These are phyloP conservation scores for Ascochyta fabae DNA, from an alignment of 2,329 filamentous ascomycete genomes.

Conservation along the genomic window DNA sequence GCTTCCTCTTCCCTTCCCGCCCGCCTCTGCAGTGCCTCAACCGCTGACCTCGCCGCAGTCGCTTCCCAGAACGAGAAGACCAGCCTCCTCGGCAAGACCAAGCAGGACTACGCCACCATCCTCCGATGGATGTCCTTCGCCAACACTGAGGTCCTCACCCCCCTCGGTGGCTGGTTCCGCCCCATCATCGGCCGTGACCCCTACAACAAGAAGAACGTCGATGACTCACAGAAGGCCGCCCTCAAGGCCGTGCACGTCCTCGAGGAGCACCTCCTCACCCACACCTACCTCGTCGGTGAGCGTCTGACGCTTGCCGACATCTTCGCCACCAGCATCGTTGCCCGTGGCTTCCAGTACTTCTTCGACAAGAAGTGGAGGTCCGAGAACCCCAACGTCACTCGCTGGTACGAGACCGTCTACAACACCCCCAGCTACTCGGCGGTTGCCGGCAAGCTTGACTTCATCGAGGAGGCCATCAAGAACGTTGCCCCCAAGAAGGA, in stretches of 20 bases:
- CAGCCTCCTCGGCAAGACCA: slow-evolving; percentile 98
- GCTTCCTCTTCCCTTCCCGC: slow-evolving; percentile 4
- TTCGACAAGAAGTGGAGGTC: slow-evolving; percentile 89
- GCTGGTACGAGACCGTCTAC: slow-evolving; percentile 94
- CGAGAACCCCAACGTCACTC: slow-evolving; percentile 82
- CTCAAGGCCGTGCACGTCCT: slow-evolving; percentile 73
- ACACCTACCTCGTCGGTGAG: slow-evolving; percentile 98
- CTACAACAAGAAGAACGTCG: slow-evolving; percentile 98
- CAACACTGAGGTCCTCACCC: slow-evolving; percentile 83
- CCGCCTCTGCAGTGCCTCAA: slow-evolving; percentile 36
- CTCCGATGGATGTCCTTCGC: slow-evolving; percentile 97
- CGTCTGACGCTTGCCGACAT: slow-evolving; percentile 95
- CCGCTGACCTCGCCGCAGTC: slow-evolving; percentile 63
- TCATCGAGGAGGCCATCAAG: slow-evolving; percentile 82
- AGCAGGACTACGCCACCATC: slow-evolving; percentile 99
- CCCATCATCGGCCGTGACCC: slow-evolving; percentile 80
- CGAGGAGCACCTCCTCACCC: slow-evolving; percentile 86
- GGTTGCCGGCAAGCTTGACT: slow-evolving; percentile 75
- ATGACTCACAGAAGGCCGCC: slow-evolving; percentile 75
- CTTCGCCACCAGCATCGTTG: slow-evolving; percentile 79
- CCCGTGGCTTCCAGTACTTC: slow-evolving; percentile 91
- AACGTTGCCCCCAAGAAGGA: slow-evolving; percentile 77
- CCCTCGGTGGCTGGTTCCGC: slow-evolving; percentile 80
- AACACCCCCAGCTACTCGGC: slow-evolving; percentile 91
- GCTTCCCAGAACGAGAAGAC: slow-evolving; percentile 99